Evolutionary conservation across 129 eudicot species (phyloP).

Genomic region (Lonicera japonica): DNA sequence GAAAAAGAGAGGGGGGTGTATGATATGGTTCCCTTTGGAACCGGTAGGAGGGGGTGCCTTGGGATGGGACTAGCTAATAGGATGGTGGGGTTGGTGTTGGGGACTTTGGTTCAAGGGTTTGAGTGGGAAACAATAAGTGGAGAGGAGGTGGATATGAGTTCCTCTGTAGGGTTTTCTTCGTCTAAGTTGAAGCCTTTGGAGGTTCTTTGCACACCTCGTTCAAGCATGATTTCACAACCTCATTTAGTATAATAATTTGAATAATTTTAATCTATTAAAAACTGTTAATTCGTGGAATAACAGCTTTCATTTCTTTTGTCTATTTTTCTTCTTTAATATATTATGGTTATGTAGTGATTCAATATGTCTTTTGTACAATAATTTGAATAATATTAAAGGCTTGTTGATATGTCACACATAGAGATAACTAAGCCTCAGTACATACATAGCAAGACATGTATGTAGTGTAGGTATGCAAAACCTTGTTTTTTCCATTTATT

Average conservation of each 20-base stretch:
- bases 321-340: too few species aligned
- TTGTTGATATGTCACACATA: too few species aligned
- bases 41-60: slow-evolving; percentile 15
- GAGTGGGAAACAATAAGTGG: slow-evolving; percentile 14
- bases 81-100: slow-evolving; percentile 8
- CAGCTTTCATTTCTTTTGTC: too few species aligned
- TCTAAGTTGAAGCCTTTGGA: slow-evolving; percentile 10
- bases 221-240: not conserved
- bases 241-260: not conserved
- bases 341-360: too few species aligned
- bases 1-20: not conserved
- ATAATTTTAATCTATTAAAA: too few species aligned
- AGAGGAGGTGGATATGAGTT: slow-evolving; percentile 14
- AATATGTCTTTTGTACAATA: not conserved
- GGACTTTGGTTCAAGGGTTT: slow-evolving; percentile 7
- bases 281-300: too few species aligned
- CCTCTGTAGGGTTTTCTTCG: not conserved
- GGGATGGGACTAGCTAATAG: slow-evolving; percentile 6
- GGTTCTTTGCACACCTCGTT: slow-evolving; percentile 11
- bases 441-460: too few species aligned
- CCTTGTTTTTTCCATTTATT: too few species aligned
- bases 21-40: slow-evolving; percentile 5
- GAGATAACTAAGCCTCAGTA: too few species aligned
- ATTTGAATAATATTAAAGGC: too few species aligned
- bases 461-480: too few species aligned